Evolutionary conservation across 163 green algal genomes (phyloP).

Genomic region (Scenedesmus sp.): DNA sequence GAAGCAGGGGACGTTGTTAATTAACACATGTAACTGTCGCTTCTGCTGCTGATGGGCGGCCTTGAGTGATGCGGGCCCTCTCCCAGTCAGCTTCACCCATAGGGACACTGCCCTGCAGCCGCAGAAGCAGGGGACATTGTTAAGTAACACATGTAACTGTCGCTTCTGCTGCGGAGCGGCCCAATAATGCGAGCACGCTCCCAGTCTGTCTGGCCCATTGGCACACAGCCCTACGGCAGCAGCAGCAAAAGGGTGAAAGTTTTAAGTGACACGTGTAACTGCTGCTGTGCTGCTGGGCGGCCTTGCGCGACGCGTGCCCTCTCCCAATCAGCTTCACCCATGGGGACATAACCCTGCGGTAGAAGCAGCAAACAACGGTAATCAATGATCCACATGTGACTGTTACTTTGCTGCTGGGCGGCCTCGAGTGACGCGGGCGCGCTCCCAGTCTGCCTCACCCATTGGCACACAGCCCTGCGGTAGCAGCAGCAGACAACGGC

Average conservation of each 20-base stretch:
- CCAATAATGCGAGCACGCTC: constrained; percentile 74
- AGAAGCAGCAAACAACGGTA: background rate
- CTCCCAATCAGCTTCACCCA: constrained; percentile 81
- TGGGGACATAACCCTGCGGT: constrained; percentile 73
- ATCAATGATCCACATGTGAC: background rate
- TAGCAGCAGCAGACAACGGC: no score
- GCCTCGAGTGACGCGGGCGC: constrained; percentile 71
- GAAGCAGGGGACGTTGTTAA: no score
- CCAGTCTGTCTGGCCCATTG: constrained; percentile 79
- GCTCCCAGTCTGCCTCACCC: constrained; percentile 79
- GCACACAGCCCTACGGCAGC: constrained; percentile 68
- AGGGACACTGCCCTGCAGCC: constrained; percentile 70
- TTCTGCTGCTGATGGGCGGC: constrained; percentile 69
- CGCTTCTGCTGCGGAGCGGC: constrained; percentile 65
- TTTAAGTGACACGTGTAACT: no score
- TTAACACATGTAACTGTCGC: no score
- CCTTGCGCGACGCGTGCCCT: constrained; percentile 72
- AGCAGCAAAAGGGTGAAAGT: no score
- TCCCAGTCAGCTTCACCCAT: constrained; percentile 83
- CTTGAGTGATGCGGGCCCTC: constrained; percentile 69
- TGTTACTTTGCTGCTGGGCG: constrained; percentile 68
- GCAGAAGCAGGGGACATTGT: background rate
- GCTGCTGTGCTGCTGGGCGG: constrained; percentile 64
- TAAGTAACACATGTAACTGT: background rate
- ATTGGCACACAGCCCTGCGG: constrained; percentile 79